phyloP scores from a whole-genome alignment of 768 basidiomycete species.

The Obba rivulosa region DNA sequence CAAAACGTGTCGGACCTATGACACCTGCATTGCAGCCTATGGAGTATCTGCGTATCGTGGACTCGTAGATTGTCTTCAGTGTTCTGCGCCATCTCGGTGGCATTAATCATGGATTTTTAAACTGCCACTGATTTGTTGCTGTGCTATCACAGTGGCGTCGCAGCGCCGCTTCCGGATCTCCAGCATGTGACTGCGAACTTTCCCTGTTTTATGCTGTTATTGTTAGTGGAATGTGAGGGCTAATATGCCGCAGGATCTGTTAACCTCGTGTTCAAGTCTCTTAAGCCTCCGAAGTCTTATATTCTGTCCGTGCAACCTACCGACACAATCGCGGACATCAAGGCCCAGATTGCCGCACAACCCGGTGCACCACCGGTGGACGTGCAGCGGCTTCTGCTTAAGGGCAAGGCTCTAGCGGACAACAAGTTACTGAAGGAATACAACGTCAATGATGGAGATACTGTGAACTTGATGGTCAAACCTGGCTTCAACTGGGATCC shows the following conservation, averaged over 20 bases:
- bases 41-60: too few species aligned
- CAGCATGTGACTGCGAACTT: too few species aligned
- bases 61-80: too few species aligned
- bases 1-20: too few species aligned
- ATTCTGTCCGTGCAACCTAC: conserved; percentile 68
- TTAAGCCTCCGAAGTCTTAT: conserved; percentile 80
- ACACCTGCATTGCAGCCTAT: too few species aligned
- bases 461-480: conserved; percentile 84
- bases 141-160: too few species aligned
- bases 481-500: conserved; percentile 66
- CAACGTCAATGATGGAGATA: conserved; percentile 71
- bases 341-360: conserved; percentile 63
- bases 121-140: neutral
- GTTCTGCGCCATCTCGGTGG: too few species aligned
- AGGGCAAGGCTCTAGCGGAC: conserved; percentile 92
- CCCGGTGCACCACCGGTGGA: conserved; percentile 72
- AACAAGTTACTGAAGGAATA: conserved; percentile 89
- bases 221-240: too few species aligned
- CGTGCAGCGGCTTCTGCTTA: conserved; percentile 81
- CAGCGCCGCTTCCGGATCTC: too few species aligned
- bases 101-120: too few species aligned
- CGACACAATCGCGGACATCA: conserved; percentile 81
- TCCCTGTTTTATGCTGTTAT: too few species aligned
- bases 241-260: conserved; percentile 36
- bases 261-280: conserved; percentile 81